Conservation (phyloP, 2,329 filamentous ascomycete species). For the Fusarium longipes region DNA sequence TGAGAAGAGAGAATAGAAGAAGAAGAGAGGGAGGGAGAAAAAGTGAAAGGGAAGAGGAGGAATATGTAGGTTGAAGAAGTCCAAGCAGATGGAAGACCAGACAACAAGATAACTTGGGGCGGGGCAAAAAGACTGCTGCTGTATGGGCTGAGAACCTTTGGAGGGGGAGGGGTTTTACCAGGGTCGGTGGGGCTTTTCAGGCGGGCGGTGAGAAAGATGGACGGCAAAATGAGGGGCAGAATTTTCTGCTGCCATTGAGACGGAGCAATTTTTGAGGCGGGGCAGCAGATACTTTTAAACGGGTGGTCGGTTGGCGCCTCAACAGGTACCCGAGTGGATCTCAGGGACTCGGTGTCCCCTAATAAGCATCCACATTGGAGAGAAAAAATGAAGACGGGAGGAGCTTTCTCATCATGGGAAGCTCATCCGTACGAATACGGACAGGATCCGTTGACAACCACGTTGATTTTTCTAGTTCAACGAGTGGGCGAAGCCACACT, state of each 20-base stretch:
- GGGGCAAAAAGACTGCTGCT: conserved; percentile 33
- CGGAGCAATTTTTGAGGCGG: conserved; percentile 31
- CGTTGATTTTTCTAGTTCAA: conserved; percentile 44
- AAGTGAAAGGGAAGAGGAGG: conserved; percentile 38
- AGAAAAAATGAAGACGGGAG: conserved; percentile 24
- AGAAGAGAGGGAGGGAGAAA: conserved; percentile 29
- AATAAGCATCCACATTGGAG: conserved; percentile 18
- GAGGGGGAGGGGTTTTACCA: conserved; percentile 36
- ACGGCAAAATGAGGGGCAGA: conserved; percentile 48
- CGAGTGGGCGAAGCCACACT: conserved; percentile 33
- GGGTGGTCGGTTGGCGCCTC: conserved; percentile 23
- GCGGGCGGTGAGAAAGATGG: conserved; percentile 42
- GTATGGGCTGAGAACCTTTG: conserved; percentile 26
- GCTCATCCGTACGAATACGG: conserved; percentile 40
- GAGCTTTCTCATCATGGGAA: conserved; percentile 34
- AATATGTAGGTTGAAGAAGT: conserved; percentile 32
- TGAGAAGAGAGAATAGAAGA: conserved; percentile 40
- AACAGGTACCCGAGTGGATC: conserved; percentile 33
- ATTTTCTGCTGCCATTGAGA: conserved; percentile 42
- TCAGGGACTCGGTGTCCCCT: conserved; percentile 27
- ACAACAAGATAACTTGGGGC: conserved; percentile 40
- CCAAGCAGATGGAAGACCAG: conserved; percentile 29
- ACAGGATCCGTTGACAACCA: conserved; percentile 27
- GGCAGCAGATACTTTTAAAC: conserved; percentile 33
- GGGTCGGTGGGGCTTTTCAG: conserved; percentile 31